Base-by-base conservation (phyloP, 2,329 filamentous ascomycete genomes). In the Alternaria sp. region DNA sequence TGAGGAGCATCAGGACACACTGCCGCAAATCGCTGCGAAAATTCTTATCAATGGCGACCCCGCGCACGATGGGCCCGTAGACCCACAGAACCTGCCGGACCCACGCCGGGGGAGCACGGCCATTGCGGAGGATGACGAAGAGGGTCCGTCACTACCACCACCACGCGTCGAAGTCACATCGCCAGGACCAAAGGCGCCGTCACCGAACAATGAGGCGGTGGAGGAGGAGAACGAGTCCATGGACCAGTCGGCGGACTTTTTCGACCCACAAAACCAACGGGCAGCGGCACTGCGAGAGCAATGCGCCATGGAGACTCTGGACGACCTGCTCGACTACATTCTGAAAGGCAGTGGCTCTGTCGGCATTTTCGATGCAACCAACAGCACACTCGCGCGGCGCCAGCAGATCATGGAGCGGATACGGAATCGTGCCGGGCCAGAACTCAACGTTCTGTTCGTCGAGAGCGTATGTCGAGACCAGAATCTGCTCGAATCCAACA, bases 311-410 rank as follows among this genome's bases (percentile, higher is more conserved):
- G 92, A 95, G 56, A 98, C 96, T 1, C 83, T 98, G 54, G 93
- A 99, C 73, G 96, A 99, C 76, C 85, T 98, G 9, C 82, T 99
- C 50, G 91, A 97, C 71, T 99, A 97, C 78, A 89, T 99, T 11
- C 84, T 98, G 32, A 85, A 90, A 23, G 86, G 90, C 57, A 93
- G 91, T 26, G 96, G 96, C 50, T 92, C 93, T 28, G 93, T 98
- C 10, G 96, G 96, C 40, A 98, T 99, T 67, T 88, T 99, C 12
- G 96, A 99, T 81, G 96, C 96, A 8, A 99, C 96, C 8, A 99
- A 99, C 83, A 97, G 94, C 82, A 99, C 96, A 0, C 86, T 97
- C 54, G 88, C 93, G 67, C 90, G 96, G 40, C 89, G 96, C 54
- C 90, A 95, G 80, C 86, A 91, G 25, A 87, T 99, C 59, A 93